phyloP scores from a whole-genome alignment of 345 rosid genomes.

The Heritiera littoralis region DNA sequence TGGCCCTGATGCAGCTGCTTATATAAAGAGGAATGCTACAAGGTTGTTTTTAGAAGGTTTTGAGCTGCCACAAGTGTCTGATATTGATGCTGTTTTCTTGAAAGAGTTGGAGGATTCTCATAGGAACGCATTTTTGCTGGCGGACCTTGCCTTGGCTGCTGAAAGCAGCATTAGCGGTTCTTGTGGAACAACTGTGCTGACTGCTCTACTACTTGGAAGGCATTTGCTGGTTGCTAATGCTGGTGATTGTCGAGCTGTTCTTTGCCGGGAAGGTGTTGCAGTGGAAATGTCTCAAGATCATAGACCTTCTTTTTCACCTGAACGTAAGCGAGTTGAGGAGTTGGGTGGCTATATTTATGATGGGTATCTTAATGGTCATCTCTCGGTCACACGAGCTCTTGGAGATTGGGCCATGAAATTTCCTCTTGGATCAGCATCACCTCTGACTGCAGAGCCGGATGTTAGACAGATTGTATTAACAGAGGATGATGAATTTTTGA shows the following conservation, averaged over 20 bases:
- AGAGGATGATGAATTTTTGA: slow-evolving; percentile 85
- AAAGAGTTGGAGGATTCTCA: slow-evolving; percentile 53
- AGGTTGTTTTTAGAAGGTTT: slow-evolving; percentile 68
- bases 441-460: slow-evolving; percentile 89
- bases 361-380: slow-evolving; percentile 57
- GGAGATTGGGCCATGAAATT: slow-evolving; percentile 92
- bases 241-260: slow-evolving; percentile 88
- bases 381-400: slow-evolving; percentile 76
- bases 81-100: slow-evolving; percentile 46
- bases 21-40: slow-evolving; percentile 68
- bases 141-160: slow-evolving; percentile 57
- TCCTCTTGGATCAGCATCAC: slow-evolving; percentile 57
- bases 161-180: slow-evolving; percentile 43
- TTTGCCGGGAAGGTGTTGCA: slow-evolving; percentile 73
- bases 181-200: slow-evolving; percentile 68
- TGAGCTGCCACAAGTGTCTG: slow-evolving; percentile 52
- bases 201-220: slow-evolving; percentile 68
- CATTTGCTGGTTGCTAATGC: slow-evolving; percentile 75
- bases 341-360: slow-evolving; percentile 51
- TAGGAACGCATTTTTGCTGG: slow-evolving; percentile 51
- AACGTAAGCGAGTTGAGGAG: slow-evolving; percentile 64
- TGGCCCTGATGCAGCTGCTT: slow-evolving; percentile 84
- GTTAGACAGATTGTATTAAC: slow-evolving; percentile 48
- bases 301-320: slow-evolving; percentile 60
- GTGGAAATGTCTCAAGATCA: slow-evolving; percentile 86